Conservation (phyloP, 768 basidiomycete species). For the Tricholoma sp. region DNA sequence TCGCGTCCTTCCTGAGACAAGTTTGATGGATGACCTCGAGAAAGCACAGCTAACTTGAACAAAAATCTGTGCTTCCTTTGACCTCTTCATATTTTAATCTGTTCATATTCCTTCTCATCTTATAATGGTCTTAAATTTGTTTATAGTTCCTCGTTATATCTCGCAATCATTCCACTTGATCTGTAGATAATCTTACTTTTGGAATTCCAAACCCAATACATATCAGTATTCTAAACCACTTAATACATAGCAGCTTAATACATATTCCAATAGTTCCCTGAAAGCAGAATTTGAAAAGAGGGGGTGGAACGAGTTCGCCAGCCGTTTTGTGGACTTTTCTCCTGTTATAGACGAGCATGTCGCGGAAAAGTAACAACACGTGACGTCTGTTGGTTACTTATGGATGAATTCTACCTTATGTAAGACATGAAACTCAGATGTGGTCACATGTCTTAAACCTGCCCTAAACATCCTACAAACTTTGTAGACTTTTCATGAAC, state of each 20-base stretch:
- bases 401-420: no score
- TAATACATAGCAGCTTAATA: no score
- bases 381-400: no score
- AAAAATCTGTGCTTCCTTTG: conserved; percentile 25
- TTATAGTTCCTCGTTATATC: background rate
- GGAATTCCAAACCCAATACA: background rate
- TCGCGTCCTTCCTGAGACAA: background rate
- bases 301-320: background rate
- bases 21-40: background rate
- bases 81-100: background rate
- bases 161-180: background rate
- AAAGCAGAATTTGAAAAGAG: background rate
- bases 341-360: background rate
- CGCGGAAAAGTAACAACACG: background rate
- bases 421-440: no score
- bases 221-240: background rate
- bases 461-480: no score
- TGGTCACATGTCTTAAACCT: no score
- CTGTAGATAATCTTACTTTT: background rate
- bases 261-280: no score
- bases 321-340: background rate
- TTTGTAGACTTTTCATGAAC: no score
- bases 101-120: background rate
- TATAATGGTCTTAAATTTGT: background rate
- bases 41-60: background rate